Percentiles rank a stretch among this genome's conserved stretches.
Conservation (phyloP, 768 basidiomycete genomes). For the Tulasnella sp. region DNA sequence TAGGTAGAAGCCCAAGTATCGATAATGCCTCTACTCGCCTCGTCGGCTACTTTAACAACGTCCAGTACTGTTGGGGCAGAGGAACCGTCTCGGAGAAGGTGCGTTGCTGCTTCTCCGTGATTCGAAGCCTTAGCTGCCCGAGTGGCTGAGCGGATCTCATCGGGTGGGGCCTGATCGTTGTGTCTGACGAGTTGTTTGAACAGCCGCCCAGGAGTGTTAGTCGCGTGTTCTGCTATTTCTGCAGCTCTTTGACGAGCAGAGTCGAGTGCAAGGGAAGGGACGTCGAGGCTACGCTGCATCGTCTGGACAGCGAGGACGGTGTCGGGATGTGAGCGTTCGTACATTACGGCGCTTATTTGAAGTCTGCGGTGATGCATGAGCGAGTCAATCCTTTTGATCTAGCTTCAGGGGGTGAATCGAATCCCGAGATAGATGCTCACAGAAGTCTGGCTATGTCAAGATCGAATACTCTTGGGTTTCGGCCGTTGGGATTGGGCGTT, state of each 20-base stretch:
- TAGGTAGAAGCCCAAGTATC: slow-evolving; percentile 25
- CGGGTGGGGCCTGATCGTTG: not conserved
- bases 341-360: slow-evolving; percentile 34
- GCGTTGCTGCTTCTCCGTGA: not conserved
- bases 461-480: slow-evolving; percentile 32
- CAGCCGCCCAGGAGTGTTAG: not conserved
- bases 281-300: not conserved
- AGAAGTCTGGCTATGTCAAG: slow-evolving; percentile 35
- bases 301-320: slow-evolving; percentile 7
- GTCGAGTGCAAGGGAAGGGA: not conserved
- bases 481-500: not conserved
- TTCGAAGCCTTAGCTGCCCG: not conserved
- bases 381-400: not conserved
- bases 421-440: slow-evolving; percentile 15
- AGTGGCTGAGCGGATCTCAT: not conserved
- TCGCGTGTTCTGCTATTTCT: not conserved
- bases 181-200: not conserved
- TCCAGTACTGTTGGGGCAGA: not conserved
- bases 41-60: not conserved
- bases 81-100: not conserved
- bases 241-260: not conserved
- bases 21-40: slow-evolving; percentile 20
- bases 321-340: slow-evolving; percentile 25
- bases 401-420: not conserved
- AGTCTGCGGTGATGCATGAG: slow-evolving; percentile 14